Conservation (phyloP, 768 basidiomycete species). For the Russula olivacea region DNA sequence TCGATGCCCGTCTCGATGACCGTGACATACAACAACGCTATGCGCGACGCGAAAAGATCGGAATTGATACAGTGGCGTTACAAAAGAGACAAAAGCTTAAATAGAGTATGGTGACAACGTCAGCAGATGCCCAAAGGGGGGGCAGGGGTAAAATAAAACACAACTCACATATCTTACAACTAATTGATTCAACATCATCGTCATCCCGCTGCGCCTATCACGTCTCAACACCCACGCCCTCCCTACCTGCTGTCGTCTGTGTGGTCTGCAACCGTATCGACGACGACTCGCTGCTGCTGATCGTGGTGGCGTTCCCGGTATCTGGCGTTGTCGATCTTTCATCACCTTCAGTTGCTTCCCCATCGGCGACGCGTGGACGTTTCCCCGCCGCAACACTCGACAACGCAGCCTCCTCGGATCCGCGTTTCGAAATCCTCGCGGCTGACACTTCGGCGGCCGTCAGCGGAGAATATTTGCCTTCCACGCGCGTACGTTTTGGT, state of each 20-base stretch:
- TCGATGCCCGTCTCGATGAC: slow-evolving; percentile 2
- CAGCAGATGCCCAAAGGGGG: neutral
- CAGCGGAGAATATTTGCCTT: slow-evolving; percentile 25
- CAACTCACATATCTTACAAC: slow-evolving; percentile 19
- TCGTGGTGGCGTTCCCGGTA: neutral
- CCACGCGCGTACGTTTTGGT: slow-evolving; percentile 37
- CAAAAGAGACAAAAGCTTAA: slow-evolving; percentile 18
- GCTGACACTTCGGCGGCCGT: slow-evolving; percentile 18
- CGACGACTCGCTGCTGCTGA: neutral
- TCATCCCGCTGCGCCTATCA: slow-evolving; percentile 7
- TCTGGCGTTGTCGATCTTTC: neutral
- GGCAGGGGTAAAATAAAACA: neutral
- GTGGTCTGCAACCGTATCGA: neutral
- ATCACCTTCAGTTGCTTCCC: neutral
- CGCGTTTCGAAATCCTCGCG: slow-evolving; percentile 19
- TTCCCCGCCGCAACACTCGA: slow-evolving; percentile 20
- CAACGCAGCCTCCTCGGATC: slow-evolving; percentile 21
- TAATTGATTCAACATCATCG: neutral
- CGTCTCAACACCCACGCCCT: slow-evolving; percentile 9
- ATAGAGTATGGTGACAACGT: neutral
- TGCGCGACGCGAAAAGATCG: slow-evolving; percentile 13
- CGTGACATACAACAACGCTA: slow-evolving; percentile 12
- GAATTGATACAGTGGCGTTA: slow-evolving; percentile 22
- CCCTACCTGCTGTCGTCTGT: neutral
- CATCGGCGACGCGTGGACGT: slow-evolving; percentile 15